Conservation (phyloP, 176 grass and related monocot species). For the Aechmea fasciata region DNA sequence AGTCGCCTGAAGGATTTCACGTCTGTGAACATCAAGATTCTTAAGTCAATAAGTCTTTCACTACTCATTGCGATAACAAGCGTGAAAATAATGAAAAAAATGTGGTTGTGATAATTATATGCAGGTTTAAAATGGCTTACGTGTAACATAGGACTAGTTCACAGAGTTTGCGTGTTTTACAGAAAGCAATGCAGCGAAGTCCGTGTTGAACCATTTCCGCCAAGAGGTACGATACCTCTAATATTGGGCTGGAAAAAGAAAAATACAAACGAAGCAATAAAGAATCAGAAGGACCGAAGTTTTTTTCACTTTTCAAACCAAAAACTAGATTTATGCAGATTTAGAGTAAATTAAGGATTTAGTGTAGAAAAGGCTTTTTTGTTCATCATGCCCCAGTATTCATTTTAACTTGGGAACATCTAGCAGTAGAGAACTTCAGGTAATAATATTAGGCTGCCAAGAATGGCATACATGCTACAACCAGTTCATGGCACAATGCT, state of each 20-base stretch:
- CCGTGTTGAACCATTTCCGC: constrained; percentile 95
- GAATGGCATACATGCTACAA: too few relatives aligned
- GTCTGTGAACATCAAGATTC: constrained; percentile 38
- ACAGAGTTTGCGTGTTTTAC: constrained; percentile 80
- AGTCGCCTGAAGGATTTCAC: constrained; percentile 67
- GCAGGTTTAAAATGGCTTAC: constrained; percentile 35
- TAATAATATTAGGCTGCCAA: too few relatives aligned
- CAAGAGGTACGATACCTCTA: constrained; percentile 80
- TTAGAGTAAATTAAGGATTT: neutral
- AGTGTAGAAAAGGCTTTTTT: too few relatives aligned
- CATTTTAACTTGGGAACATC: too few relatives aligned
- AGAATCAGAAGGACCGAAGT: too few relatives aligned
- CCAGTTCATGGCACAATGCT: too few relatives aligned
- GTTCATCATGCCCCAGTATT: too few relatives aligned
- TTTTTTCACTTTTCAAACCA: neutral
- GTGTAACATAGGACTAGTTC: constrained; percentile 89
- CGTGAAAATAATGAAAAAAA: constrained; percentile 6
- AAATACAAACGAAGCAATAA: neutral
- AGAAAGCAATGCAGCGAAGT: constrained; percentile 94
- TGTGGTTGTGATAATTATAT: neutral
- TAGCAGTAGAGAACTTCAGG: too few relatives aligned
- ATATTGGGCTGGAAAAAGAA: constrained; percentile 58
- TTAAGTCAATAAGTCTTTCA: neutral
- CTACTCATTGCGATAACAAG: neutral
- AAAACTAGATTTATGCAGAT: neutral